Evolutionary conservation across 768 basidiomycete genomes (phyloP).

Genomic region (Lactarius evosmus): DNA sequence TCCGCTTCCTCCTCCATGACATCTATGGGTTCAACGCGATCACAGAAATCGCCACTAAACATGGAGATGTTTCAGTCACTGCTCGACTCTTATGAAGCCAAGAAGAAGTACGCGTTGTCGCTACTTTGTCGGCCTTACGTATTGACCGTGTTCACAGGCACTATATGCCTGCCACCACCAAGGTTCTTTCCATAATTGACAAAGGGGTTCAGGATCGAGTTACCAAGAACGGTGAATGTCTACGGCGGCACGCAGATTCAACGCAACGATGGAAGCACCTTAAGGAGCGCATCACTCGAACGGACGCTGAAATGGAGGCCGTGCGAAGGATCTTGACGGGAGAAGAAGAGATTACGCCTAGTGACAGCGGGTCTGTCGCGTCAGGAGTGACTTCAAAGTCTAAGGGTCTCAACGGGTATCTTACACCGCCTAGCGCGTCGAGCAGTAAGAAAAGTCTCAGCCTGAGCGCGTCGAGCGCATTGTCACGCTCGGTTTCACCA

Average conservation of each 20-base stretch:
- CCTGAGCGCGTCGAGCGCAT: constrained; percentile 45
- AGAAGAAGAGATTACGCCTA: constrained; percentile 48
- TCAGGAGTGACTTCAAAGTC: constrained; percentile 50
- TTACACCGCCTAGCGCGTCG: constrained; percentile 56
- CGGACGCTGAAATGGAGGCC: constrained; percentile 78
- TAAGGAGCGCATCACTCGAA: constrained; percentile 72
- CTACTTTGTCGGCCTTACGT: constrained; percentile 2
- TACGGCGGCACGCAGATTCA: constrained; percentile 86
- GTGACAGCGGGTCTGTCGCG: constrained; percentile 68
- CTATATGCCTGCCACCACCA: constrained; percentile 90
- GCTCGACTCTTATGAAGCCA: constrained; percentile 76
- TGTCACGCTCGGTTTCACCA: constrained; percentile 78
- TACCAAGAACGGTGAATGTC: constrained; percentile 94
- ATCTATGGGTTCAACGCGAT: constrained; percentile 41
- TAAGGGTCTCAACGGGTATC: constrained; percentile 52
- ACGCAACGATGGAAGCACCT: constrained; percentile 81
- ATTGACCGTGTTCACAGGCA: constrained; percentile 51
- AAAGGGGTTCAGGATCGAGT: constrained; percentile 91
- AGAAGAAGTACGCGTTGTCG: constrained; percentile 68
- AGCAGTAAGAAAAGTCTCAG: constrained; percentile 39
- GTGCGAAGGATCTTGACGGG: constrained; percentile 55
- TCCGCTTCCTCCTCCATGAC: constrained; percentile 39
- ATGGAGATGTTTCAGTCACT: constrained; percentile 64
- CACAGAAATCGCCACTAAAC: constrained; percentile 51
- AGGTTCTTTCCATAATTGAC: constrained; percentile 90